These are phyloP conservation scores for Lentithecium fluviatile DNA, from an alignment of 495 filamentous ascomycete genomes.

Conservation along the genomic window DNA sequence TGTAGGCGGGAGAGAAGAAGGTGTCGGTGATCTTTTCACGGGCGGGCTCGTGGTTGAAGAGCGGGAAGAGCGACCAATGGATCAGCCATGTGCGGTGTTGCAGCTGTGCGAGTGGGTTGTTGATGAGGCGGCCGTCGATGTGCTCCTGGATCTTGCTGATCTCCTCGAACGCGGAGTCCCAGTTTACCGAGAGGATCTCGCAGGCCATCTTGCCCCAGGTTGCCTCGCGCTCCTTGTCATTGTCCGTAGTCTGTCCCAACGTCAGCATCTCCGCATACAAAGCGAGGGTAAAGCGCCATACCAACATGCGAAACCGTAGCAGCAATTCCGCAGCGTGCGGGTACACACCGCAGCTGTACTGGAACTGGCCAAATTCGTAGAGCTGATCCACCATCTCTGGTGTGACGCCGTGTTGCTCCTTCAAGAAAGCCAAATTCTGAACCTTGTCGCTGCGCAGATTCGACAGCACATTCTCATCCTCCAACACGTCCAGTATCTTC, in stretches of 20 bases:
- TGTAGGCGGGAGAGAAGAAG: slow-evolving; percentile 93
- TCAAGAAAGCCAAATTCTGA: slow-evolving; percentile 92
- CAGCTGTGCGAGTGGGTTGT: slow-evolving; percentile 91
- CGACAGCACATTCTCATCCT: slow-evolving; percentile 79
- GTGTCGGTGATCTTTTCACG: slow-evolving; percentile 88
- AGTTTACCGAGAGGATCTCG: slow-evolving; percentile 88
- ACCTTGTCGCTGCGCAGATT: slow-evolving; percentile 93
- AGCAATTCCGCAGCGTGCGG: slow-evolving; percentile 80
- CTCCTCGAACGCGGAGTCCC: slow-evolving; percentile 96
- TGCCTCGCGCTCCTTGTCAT: slow-evolving; percentile 90
- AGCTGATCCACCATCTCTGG: slow-evolving; percentile 91
- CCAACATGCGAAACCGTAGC: slow-evolving; percentile 91
- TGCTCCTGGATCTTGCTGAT: slow-evolving; percentile 87
- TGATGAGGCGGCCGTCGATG: slow-evolving; percentile 87
- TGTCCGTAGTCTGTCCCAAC: slow-evolving; percentile 70
- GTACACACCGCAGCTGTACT: slow-evolving; percentile 95
- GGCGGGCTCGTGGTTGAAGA: slow-evolving; percentile 95
- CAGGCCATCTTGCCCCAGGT: slow-evolving; percentile 96
- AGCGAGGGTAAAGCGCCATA: slow-evolving; percentile 23
- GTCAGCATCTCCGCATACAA: slow-evolving; percentile 12
- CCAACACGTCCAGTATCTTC: slow-evolving; percentile 80
- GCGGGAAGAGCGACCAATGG: slow-evolving; percentile 97
- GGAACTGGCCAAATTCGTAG: slow-evolving; percentile 90
- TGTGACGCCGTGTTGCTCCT: slow-evolving; percentile 90
- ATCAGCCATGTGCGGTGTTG: slow-evolving; percentile 94